Percentiles rank a stretch among this genome's conserved stretches.
Conservation (phyloP, 139 green algal species). For the Chlorella sp. region DNA sequence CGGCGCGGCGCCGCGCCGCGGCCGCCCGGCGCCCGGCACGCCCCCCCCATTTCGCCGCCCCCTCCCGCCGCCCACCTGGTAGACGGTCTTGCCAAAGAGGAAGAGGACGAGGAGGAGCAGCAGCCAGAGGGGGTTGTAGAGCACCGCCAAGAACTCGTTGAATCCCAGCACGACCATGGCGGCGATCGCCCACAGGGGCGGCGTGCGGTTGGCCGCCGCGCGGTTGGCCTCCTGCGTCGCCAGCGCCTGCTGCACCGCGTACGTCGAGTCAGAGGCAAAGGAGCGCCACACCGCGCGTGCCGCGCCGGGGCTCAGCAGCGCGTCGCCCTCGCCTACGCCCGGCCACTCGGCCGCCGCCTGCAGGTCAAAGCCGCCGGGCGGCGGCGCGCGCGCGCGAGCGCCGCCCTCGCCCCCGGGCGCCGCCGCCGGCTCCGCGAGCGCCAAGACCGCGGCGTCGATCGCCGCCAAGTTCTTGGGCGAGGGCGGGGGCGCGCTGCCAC, state of each 20-base stretch:
- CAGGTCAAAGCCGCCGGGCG: constrained; percentile 47
- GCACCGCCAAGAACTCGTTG: constrained; percentile 85
- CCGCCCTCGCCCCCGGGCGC: background rate
- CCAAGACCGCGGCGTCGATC: constrained; percentile 47
- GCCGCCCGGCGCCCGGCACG: background rate
- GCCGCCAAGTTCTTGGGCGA: no score
- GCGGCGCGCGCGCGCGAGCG: background rate
- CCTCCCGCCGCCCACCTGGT: constrained; percentile 17
- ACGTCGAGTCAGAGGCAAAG: constrained; percentile 65
- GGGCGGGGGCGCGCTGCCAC: no score
- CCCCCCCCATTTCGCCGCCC: background rate
- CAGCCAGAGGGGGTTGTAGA: constrained; percentile 82
- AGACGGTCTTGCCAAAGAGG: constrained; percentile 53
- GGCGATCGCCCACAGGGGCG: constrained; percentile 87
- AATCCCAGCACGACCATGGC: constrained; percentile 92
- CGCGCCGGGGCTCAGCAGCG: constrained; percentile 57
- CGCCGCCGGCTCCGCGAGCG: constrained; percentile 29
- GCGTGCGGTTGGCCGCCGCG: constrained; percentile 67
- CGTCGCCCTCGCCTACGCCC: constrained; percentile 26
- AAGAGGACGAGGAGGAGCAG: constrained; percentile 52
- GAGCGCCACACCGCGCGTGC: constrained; percentile 70
- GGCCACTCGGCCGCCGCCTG: constrained; percentile 58
- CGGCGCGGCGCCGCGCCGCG: background rate
- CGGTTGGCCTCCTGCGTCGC: constrained; percentile 76
- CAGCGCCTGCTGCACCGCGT: constrained; percentile 76